Evolutionary conservation across 805 yeast genomes (phyloP), one percentile per base, ranked within the genome.

Genomic region (Barnettozyma wickerhamii): DNA sequence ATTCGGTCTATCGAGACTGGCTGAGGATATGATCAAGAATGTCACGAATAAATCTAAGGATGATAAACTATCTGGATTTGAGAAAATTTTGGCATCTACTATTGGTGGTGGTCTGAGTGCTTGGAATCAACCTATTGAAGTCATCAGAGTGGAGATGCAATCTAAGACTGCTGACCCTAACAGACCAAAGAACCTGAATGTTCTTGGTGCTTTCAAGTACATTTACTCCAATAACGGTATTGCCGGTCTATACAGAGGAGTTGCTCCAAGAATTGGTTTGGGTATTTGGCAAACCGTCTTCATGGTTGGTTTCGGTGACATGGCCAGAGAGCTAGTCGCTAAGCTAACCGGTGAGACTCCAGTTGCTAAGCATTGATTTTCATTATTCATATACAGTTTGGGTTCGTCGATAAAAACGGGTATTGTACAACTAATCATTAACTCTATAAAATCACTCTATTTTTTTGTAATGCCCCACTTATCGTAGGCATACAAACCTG

Each of bases 41-140:
- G 37, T 72, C 12, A 75, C 81, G 18, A 80, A 80, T 40, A 84
- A 86, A 64, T 64, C 68, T 15, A 68, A 70, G 37, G 81, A 78
- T 43, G 76, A 75, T 19, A 79, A 79, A 57, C 75, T 93, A 52
- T 65, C 71, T 47, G 86, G 95, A 1, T 53, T 69, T 18, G 98
- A 93, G 63, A 90, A 90, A 67, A 83, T 93, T 42, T 68, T 75
- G 19, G 88, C 95, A 5, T 80, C 95, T 14, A 86, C 84, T 9
- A 68, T 93, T 47, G 99, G 99, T 76, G 99, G 99, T 69, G 97
- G 96, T 50, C 76, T 93, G 50, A 80, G 91, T 45, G 96, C 98
- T 14, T 93, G 99, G 98, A 93, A 93, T 68, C 99, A 93, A 69
- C 99, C 98, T 30, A 89, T 93, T 57, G 99, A 93, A 69, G 99